phyloP scores from a whole-genome alignment of 1,284 basidiomycete species.

The Leccinum pallidistipes region DNA sequence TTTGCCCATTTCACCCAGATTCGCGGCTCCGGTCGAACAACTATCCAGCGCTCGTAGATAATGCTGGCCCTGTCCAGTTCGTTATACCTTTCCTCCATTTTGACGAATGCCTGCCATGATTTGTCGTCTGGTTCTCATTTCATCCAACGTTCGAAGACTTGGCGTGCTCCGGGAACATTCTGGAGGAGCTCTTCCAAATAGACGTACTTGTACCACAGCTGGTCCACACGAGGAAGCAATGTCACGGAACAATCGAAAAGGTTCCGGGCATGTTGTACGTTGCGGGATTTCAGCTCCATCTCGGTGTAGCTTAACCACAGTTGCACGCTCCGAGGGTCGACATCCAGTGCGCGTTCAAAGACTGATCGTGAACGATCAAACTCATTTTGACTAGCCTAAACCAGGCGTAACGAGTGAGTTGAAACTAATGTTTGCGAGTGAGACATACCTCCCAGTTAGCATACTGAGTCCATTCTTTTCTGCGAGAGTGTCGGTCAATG shows the following conservation, averaged over 20 bases:
- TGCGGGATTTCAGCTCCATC: slow-evolving; percentile 96
- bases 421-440: neutral
- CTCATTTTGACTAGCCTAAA: slow-evolving; percentile 93
- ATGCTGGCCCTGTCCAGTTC: slow-evolving; percentile 91
- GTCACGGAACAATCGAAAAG: slow-evolving; percentile 97
- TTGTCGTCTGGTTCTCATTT: slow-evolving; percentile 99
- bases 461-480: slow-evolving; percentile 81
- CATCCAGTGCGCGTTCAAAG: slow-evolving; percentile 95
- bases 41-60: slow-evolving; percentile 95
- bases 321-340: slow-evolving; percentile 86
- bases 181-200: slow-evolving; percentile 97
- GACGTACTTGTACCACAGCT: slow-evolving; percentile 98
- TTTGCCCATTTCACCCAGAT: slow-evolving; percentile 98
- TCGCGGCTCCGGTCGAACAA: slow-evolving; percentile 88
- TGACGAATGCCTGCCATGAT: slow-evolving; percentile 98
- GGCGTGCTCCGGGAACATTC: slow-evolving; percentile 92
- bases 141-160: slow-evolving; percentile 99
- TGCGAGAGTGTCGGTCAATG: slow-evolving; percentile 29
- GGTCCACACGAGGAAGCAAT: slow-evolving; percentile 91
- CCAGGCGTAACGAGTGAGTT: slow-evolving; percentile 6
- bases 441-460: slow-evolving; percentile 75
- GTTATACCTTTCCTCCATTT: slow-evolving; percentile 92
- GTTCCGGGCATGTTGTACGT: slow-evolving; percentile 96
- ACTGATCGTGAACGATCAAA: slow-evolving; percentile 91
- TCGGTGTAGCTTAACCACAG: slow-evolving; percentile 98